Conservation (phyloP, 2,329 filamentous ascomycete genomes). For the Xylaria digitata region DNA sequence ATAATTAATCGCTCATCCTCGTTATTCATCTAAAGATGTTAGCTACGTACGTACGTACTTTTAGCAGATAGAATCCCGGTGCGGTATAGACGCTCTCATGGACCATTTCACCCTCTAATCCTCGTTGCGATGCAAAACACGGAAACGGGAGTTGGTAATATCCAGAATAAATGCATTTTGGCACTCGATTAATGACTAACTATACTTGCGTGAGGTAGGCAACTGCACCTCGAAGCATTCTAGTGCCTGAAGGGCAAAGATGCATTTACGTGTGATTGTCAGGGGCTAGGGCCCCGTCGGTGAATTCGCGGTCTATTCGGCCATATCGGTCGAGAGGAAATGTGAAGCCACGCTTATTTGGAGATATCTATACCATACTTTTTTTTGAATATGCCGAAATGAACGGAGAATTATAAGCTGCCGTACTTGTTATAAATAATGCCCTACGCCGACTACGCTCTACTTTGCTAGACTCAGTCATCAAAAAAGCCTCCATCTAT, state of each 20-base stretch:
- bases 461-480: background rate
- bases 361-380: background rate
- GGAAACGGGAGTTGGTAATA: background rate
- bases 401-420: background rate
- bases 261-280: background rate
- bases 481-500: background rate
- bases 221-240: no score
- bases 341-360: background rate
- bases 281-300: constrained; percentile 4
- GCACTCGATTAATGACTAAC: background rate
- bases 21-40: background rate
- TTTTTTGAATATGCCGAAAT: constrained; percentile 23
- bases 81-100: background rate
- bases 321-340: constrained; percentile 22
- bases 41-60: background rate
- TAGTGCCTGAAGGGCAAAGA: no score
- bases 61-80: background rate
- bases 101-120: background rate
- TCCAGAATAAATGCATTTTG: background rate
- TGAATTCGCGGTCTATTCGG: constrained; percentile 33
- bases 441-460: background rate
- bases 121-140: no score
- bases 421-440: constrained; percentile 16
- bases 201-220: background rate
- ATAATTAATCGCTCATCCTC: background rate